Evolutionary conservation across 441 rosid species (phyloP).

Genomic region (Geranium incanum): DNA sequence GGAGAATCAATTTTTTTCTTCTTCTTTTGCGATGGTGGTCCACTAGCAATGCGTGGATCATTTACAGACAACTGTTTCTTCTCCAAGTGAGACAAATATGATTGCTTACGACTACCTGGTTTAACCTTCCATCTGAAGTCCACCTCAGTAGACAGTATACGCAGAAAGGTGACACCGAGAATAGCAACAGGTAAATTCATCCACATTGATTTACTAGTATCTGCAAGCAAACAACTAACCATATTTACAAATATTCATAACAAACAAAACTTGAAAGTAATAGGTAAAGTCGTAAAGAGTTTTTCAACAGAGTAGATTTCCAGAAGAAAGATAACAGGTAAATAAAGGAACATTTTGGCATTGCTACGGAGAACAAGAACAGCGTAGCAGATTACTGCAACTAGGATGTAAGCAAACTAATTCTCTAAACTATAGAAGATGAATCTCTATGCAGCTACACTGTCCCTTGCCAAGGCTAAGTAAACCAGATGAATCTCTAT

Average conservation of each 20-base stretch:
- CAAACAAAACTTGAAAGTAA: background rate
- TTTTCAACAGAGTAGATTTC: background rate
- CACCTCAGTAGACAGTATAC: conserved; percentile 54
- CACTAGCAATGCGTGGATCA: conserved; percentile 60
- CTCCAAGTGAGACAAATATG: conserved; percentile 48
- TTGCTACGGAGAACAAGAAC: background rate
- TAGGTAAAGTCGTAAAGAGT: background rate
- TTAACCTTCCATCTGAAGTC: conserved; percentile 68
- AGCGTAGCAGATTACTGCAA: background rate
- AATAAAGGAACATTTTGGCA: background rate
- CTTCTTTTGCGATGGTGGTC: conserved; percentile 56
- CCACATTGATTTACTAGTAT: conserved; percentile 94
- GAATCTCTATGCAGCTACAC: background rate
- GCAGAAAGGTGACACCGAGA: conserved; percentile 39
- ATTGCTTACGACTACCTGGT: conserved; percentile 20
- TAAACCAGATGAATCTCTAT: background rate
- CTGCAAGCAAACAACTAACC: conserved; percentile 35
- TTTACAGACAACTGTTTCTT: conserved; percentile 69
- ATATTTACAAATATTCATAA: background rate
- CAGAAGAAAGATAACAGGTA: background rate
- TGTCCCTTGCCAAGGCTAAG: background rate
- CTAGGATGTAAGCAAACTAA: background rate
- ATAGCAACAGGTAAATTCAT: conserved; percentile 82
- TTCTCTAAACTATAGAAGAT: background rate
- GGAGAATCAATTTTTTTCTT: conserved; percentile 84